A percentile compares a stretch with the other conserved stretches of the same genome.
These are phyloP conservation scores for Pseudozyma thailandica DNA, from an alignment of 1,284 basidiomycete genomes.

Conservation along the genomic window DNA sequence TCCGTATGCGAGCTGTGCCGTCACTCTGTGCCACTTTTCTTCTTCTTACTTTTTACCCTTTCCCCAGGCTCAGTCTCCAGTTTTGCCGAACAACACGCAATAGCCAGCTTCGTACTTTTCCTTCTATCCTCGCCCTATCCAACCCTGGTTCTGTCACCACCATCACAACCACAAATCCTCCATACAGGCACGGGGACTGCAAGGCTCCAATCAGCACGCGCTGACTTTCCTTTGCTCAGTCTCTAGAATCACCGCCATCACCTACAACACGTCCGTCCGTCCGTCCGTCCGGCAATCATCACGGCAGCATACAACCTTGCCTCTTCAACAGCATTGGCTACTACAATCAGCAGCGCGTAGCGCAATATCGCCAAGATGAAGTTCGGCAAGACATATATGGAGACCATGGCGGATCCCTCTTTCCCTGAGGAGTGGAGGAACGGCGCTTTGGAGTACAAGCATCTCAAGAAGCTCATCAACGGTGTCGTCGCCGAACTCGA, in stretches of 20 bases:
- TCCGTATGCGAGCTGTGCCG: too few relatives aligned
- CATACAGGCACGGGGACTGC: too few relatives aligned
- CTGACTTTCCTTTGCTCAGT: too few relatives aligned
- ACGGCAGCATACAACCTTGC: not conserved
- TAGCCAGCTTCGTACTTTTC: too few relatives aligned
- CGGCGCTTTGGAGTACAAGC: constrained; percentile 84
- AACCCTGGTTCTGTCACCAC: too few relatives aligned
- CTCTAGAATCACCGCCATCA: too few relatives aligned
- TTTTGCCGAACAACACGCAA: not conserved
- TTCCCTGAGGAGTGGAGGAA: constrained; percentile 80
- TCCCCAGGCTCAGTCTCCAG: not conserved
- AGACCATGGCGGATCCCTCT: constrained; percentile 74
- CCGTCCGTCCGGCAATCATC: not conserved
- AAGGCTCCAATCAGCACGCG: too few relatives aligned
- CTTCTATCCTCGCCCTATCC: too few relatives aligned
- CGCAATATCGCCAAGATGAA: constrained; percentile 73
- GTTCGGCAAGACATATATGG: constrained; percentile 81
- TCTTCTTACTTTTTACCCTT: not conserved
- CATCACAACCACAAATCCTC: too few relatives aligned
- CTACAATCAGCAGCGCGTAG: constrained; percentile 5
- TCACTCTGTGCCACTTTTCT: too few relatives aligned
- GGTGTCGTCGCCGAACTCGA: constrained; percentile 84
- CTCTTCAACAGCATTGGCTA: not conserved
- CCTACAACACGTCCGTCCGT: too few relatives aligned
- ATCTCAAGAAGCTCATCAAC: constrained; percentile 94